Evolutionary conservation across 352 stramenopile genomes (phyloP).

Genomic region (Globisporangium nunn): DNA sequence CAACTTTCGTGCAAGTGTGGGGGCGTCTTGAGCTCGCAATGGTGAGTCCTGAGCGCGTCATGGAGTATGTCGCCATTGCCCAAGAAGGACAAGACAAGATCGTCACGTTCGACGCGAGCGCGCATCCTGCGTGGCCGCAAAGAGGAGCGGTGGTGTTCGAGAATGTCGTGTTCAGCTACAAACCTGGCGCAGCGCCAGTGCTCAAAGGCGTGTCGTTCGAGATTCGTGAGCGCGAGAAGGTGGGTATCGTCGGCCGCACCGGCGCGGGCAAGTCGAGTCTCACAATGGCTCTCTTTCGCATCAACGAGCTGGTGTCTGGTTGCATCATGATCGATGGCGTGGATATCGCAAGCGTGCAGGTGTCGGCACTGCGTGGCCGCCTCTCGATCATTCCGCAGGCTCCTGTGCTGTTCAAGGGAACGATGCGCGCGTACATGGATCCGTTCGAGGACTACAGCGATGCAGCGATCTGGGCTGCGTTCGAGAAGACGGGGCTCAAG

Average conservation of each 20-base stretch:
- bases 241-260: conserved; percentile 90
- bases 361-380: conserved; percentile 30
- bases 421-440: no score
- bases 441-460: no score
- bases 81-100: conserved; percentile 10
- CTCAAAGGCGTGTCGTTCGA: conserved; percentile 37
- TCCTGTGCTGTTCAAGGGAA: no score
- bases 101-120: conserved; percentile 25
- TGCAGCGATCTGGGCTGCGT: no score
- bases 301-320: conserved; percentile 78
- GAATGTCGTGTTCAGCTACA: conserved; percentile 19
- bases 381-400: conserved; percentile 17
- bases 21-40: conserved; percentile 43
- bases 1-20: conserved; percentile 50
- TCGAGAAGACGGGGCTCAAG: no score
- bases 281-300: conserved; percentile 89
- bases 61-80: conserved; percentile 25
- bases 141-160: conserved; percentile 73
- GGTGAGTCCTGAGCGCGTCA: conserved; percentile 47
- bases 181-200: conserved; percentile 8
- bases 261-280: conserved; percentile 85
- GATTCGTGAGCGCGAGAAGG: conserved; percentile 58
- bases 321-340: neutral
- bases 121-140: conserved; percentile 39
- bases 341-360: neutral